Percentiles rank a stretch among this genome's conserved stretches.
These are phyloP conservation scores for Phialocephala sp. DNA, from an alignment of 2,329 filamentous ascomycete genomes.

Conservation along the genomic window DNA sequence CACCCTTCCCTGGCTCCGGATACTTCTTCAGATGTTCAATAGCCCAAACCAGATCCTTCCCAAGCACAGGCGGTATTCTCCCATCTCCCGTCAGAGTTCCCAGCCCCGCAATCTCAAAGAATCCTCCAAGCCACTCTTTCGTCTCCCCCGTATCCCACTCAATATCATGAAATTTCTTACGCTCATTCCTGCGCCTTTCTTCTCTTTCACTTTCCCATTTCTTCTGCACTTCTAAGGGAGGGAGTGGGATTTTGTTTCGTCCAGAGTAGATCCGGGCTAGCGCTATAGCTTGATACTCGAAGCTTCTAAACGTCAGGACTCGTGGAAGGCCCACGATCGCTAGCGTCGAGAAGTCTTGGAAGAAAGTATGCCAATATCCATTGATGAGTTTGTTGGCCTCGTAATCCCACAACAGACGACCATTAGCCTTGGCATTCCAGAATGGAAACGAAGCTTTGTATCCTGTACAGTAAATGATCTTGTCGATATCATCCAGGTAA, in stretches of 20 bases:
- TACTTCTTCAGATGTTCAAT: slow-evolving; percentile 56
- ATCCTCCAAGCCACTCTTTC: slow-evolving; percentile 50
- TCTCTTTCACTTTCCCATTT: slow-evolving; percentile 54
- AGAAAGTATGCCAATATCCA: slow-evolving; percentile 59
- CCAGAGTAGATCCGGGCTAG: slow-evolving; percentile 55
- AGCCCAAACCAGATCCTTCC: slow-evolving; percentile 52
- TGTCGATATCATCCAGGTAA: slow-evolving; percentile 70
- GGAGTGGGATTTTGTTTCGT: slow-evolving; percentile 48
- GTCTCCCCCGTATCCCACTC: slow-evolving; percentile 59
- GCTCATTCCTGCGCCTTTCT: slow-evolving; percentile 39
- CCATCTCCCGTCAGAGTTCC: slow-evolving; percentile 54
- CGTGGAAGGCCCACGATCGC: slow-evolving; percentile 58
- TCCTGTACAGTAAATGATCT: slow-evolving; percentile 83
- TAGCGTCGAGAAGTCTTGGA: slow-evolving; percentile 53
- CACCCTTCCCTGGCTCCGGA: slow-evolving; percentile 44
- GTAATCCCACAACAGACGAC: slow-evolving; percentile 57
- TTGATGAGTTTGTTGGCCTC: slow-evolving; percentile 48
- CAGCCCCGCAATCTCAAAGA: slow-evolving; percentile 57
- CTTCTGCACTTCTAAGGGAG: slow-evolving; percentile 45
- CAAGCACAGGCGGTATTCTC: slow-evolving; percentile 52
- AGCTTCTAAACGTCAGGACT: slow-evolving; percentile 57
- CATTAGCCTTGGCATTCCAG: slow-evolving; percentile 52
- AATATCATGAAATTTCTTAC: slow-evolving; percentile 57
- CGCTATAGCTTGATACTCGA: slow-evolving; percentile 62
- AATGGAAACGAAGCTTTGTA: slow-evolving; percentile 87